These are phyloP conservation scores for Cladophialophora bantiana DNA, from an alignment of 2,329 filamentous ascomycete species.

Conservation along the genomic window DNA sequence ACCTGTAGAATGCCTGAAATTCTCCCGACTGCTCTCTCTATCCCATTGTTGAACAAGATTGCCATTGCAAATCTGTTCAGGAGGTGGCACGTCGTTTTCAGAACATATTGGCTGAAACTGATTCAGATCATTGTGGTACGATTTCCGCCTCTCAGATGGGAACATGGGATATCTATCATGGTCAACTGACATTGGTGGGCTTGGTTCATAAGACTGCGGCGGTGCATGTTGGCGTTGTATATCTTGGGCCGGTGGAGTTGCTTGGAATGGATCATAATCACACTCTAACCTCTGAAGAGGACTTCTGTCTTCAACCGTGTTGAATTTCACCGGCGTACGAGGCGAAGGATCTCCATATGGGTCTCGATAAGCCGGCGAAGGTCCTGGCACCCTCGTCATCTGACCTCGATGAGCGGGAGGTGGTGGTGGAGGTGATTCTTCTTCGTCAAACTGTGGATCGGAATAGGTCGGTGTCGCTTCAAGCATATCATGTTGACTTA, in stretches of 20 bases:
- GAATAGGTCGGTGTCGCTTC: slow-evolving; percentile 29
- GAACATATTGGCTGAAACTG: slow-evolving; percentile 19
- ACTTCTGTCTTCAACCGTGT: slow-evolving; percentile 37
- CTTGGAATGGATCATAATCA: slow-evolving; percentile 35
- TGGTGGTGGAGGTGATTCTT: slow-evolving; percentile 43
- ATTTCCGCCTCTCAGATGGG: slow-evolving; percentile 16
- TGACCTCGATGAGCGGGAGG: slow-evolving; percentile 44
- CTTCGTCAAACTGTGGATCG: slow-evolving; percentile 39
- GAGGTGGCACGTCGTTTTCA: slow-evolving; percentile 5
- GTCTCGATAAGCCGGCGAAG: slow-evolving; percentile 24
- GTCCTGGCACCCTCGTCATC: slow-evolving; percentile 16
- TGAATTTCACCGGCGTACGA: slow-evolving; percentile 28
- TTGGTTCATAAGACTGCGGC: slow-evolving; percentile 12
- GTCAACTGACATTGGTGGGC: neutral
- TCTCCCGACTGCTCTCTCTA: slow-evolving; percentile 18
- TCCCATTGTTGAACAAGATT: slow-evolving; percentile 3
- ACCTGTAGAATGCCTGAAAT: slow-evolving; percentile 25
- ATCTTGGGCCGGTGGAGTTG: slow-evolving; percentile 27
- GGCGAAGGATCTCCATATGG: slow-evolving; percentile 31
- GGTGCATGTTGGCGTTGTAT: slow-evolving; percentile 12
- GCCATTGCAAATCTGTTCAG: slow-evolving; percentile 11
- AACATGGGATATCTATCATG: slow-evolving; percentile 19
- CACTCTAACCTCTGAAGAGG: slow-evolving; percentile 41
- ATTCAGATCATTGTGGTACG: slow-evolving; percentile 15
- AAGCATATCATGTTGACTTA: slow-evolving; percentile 40